Evolutionary conservation across 2,329 filamentous ascomycete genomes (phyloP), one percentile per base, ranked within the genome.

Genomic region (Stromatinia cepivora): DNA sequence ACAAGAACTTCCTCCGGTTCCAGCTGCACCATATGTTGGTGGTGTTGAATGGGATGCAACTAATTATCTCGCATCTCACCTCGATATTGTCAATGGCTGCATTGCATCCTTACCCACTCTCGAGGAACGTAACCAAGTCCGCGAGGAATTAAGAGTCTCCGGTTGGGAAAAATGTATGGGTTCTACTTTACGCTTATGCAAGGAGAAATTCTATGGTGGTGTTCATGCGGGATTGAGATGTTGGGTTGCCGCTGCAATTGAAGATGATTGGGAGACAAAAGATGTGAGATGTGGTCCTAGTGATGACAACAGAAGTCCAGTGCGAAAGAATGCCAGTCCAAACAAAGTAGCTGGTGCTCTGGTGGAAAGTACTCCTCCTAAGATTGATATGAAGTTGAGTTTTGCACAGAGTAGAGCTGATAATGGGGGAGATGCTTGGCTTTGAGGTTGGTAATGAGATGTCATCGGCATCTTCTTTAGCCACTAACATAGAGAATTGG

Each of bases 31-130:
- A 0, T 98, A 98, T 77, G 94, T 98, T 54, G 95, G 95, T 62
- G 94, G 95, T 67, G 95, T 98, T 13, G 95, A 99, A 80, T 98
- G 95, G 95, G 95, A 98, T 78, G 95, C 95, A 3, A 98, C 95
- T 13, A 97, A 97, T 80, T 98, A 98, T 79, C 85, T 98, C 15
- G 93, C 94, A 25, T 92, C 92, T 0, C 94, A 99, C 77, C 85
- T 99, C 13, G 95, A 98, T 77, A 88, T 99, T 15, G 82, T 98
- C 75, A 99, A 98, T 77, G 94, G 93, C 42, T 88, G 98, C 69
- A 82, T 98, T 69, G 92, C 94, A 0, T 94, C 90, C 70, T 86
- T 95, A 0, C 90, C 92, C 0, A 90, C 89, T 0, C 75, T 78
- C 2, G 80, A 85, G 34, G 89, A 91, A 70, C 91, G 95, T 70